Conservation (phyloP, 768 basidiomycete genomes). For the Imleria badia region DNA sequence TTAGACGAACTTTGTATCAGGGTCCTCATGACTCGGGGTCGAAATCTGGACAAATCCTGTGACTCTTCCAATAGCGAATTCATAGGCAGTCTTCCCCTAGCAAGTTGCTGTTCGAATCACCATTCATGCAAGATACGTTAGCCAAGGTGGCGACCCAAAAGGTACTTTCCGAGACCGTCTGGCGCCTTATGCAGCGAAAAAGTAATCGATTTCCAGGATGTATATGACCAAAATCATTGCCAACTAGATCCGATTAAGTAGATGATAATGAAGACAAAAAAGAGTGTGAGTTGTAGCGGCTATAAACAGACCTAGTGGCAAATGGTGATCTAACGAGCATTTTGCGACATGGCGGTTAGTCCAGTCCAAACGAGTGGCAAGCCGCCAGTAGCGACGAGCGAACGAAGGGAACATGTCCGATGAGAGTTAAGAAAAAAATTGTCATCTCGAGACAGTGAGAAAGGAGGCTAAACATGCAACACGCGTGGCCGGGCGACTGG, state of each 20-base stretch:
- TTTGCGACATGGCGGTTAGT: conserved; percentile 6
- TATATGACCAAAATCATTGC: conserved; percentile 16
- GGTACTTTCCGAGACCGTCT: background rate
- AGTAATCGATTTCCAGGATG: conserved; percentile 6
- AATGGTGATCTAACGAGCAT: conserved; percentile 16
- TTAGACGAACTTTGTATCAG: background rate
- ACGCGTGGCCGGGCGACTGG: background rate
- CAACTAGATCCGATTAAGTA: conserved; percentile 30
- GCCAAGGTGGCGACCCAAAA: too few species aligned
- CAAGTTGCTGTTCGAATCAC: too few species aligned
- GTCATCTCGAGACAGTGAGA: background rate
- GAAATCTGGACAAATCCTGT: too few species aligned
- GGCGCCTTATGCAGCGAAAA: background rate
- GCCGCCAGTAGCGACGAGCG: background rate
- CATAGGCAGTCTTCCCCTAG: too few species aligned
- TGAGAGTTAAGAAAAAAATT: background rate
- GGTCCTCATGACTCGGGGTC: too few species aligned
- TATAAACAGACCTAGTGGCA: conserved; percentile 1
- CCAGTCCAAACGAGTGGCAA: conserved; percentile 24
- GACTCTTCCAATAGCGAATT: too few species aligned
- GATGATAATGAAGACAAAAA: conserved; percentile 22
- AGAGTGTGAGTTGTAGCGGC: conserved; percentile 12
- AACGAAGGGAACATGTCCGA: conserved; percentile 14
- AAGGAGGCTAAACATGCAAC: background rate
- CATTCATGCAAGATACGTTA: too few species aligned